phyloP scores from a whole-genome alignment of 306 rosid species.

The Prosopis cineraria region DNA sequence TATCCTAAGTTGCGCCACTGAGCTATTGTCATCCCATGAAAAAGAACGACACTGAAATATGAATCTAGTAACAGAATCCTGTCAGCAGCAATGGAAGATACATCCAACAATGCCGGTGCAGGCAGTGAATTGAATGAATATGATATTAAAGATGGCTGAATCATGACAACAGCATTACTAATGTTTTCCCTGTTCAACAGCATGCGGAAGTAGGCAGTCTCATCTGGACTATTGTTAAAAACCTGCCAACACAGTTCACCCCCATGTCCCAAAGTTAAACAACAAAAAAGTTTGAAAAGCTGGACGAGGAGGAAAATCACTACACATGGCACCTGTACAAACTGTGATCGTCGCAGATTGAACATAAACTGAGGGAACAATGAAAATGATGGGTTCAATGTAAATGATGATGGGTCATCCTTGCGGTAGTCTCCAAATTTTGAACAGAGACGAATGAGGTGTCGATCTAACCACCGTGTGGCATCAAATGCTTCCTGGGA shows the following conservation, averaged over 20 bases:
- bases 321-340: constrained; percentile 74
- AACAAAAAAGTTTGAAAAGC: constrained; percentile 19
- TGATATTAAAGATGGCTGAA: constrained; percentile 86
- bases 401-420: constrained; percentile 94
- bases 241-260: constrained; percentile 59
- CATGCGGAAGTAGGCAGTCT: constrained; percentile 96
- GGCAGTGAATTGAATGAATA: constrained; percentile 91
- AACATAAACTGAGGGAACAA: constrained; percentile 95
- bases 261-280: constrained; percentile 24
- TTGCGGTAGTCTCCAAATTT: constrained; percentile 97
- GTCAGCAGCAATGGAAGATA: constrained; percentile 89
- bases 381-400: constrained; percentile 81
- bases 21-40: constrained; percentile 98
- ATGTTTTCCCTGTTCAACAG: constrained; percentile 90
- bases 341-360: constrained; percentile 92
- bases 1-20: constrained; percentile 99
- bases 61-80: constrained; percentile 90
- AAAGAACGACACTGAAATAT: constrained; percentile 86
- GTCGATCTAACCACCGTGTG: constrained; percentile 94
- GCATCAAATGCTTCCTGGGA: constrained; percentile 93
- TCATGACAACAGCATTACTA: constrained; percentile 96
- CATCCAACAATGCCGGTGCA: constrained; percentile 89
- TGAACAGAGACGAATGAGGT: constrained; percentile 92
- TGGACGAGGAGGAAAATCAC: constrained; percentile 25
- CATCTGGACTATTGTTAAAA: constrained; percentile 99